Evolutionary conservation across 768 basidiomycete species (phyloP), one percentile per base, ranked within the genome.

Genomic region (Clathrus columnatus): DNA sequence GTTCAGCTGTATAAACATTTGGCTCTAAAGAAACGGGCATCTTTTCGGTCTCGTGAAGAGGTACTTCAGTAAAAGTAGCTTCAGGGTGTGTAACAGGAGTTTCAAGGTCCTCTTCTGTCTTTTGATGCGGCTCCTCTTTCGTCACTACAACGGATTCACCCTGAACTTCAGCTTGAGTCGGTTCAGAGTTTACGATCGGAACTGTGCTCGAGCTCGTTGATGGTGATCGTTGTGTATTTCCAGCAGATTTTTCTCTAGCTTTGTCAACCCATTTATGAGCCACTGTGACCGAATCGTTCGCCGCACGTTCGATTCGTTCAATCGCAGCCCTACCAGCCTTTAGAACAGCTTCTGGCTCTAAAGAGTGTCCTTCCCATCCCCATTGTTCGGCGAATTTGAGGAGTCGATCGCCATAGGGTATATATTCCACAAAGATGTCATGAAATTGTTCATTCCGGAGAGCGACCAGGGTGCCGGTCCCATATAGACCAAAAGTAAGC

Each of bases 301-400:
- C 44, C 46, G 54, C 46, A 47, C 26, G 45, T 45, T 55, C 51
- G 7, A 52, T 29, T 24, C 23, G 46, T 55, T 55, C 46, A 20
- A 55, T 47, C 3, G 54, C 44, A 10, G 54, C 54, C 24, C 46
- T 26, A 36, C 43, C 54, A 18, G 54, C 42, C 32, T 55, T 51
- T 29, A 32, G 44, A 42, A 53, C 53, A 16, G 61, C 62, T 32
- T 66, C 50, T 11, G 62, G 57, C 50, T 78, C 73, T 18, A 81
- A 57, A 28, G 89, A 88, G 58, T 90, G 70, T 5, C 75, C 79
- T 62, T 93, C 87, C 88, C 90, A 93, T 14, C 82, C 77, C 55
- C 82, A 73, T 26, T 78, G 74, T 64, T 96, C 91, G 8, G 86
- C 87, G 64, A 82, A 91, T 57, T 93, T 85, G 41, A 94, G 74